Evolutionary conservation across 2,329 filamentous ascomycete genomes (phyloP), one percentile per base, ranked within the genome.

Genomic region (Phialophora chinensis): DNA sequence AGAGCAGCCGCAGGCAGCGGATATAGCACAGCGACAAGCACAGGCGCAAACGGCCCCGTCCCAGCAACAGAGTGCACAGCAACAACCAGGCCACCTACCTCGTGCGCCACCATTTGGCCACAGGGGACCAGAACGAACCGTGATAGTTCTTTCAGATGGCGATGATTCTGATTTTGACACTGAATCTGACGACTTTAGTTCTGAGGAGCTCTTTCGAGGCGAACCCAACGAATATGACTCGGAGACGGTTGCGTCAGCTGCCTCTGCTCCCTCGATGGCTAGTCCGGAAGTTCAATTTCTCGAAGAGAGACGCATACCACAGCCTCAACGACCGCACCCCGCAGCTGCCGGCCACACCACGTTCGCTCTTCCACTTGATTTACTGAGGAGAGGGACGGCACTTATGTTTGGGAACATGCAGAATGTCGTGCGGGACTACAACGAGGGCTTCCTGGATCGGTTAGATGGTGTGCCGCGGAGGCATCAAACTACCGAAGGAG

Each of bases 211-310:
- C 38, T 44, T 44, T n/a, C 35, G 35, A 42, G 35, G 35, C 35
- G 35, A 17, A 5, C 3, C 35, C 35, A 14, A 42, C 12, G 38
- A n/a, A 44, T 44, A 44, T 8, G 38, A 44, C 7, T 44, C 38
- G 17, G 38, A 44, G 38, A 44, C 38, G 5, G 14, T 44, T 44
- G 38, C 14, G 17, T 44, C 38, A 44, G 17, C 38, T 8, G 38
- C 38, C 4, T 61, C 59, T 11, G 20, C 23, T 25, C 54, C 25
- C 20, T 47, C 60, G 42, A 31, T 42, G 31, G 71, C 67, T 69
- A 82, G 78, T 52, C 82, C 83, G 2, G 84, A 86, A 59, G 79
- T 87, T 7, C 77, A 85, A 65, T 84, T 86, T 71, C 68, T 83
- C 7, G 42, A 63, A 20, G 70, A 69, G 42, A 67, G 69, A 60